Percentiles rank a stretch among this genome's conserved stretches.
Evolutionary conservation across 441 rosid species (phyloP).

Genomic region (Populus hybrid): DNA sequence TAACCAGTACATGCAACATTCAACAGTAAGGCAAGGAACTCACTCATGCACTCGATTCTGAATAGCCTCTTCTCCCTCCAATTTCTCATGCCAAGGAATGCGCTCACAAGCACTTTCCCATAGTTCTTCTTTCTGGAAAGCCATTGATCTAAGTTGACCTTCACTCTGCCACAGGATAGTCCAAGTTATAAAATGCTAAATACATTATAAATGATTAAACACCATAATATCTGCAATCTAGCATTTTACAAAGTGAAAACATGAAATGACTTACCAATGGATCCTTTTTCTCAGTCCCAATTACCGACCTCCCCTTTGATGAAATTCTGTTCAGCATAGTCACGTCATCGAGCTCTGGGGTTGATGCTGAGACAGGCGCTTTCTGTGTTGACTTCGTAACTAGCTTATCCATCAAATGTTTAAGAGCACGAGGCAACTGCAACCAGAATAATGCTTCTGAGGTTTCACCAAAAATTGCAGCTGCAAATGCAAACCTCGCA

Average conservation of each 20-base stretch:
- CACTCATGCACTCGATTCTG: conserved; percentile 97
- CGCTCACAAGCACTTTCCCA: conserved; percentile 90
- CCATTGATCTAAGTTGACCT: conserved; percentile 79
- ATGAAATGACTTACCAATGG: conserved; percentile 46
- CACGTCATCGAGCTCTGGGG: conserved; percentile 43
- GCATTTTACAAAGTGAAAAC: neutral
- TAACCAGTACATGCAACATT: conserved; percentile 5
- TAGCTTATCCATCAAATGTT: conserved; percentile 69
- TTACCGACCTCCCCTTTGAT: conserved; percentile 45
- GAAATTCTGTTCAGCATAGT: conserved; percentile 52
- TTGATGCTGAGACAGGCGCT: conserved; percentile 30
- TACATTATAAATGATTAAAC: neutral
- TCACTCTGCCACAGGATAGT: conserved; percentile 45
- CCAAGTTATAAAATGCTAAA: conserved; percentile 7
- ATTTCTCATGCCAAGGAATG: conserved; percentile 95
- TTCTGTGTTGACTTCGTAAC: conserved; percentile 51
- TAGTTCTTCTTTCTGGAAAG: conserved; percentile 84
- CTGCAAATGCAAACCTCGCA: conserved; percentile 90
- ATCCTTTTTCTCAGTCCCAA: conserved; percentile 42
- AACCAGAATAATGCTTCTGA: conserved; percentile 95
- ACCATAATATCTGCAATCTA: neutral
- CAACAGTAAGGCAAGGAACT: conserved; percentile 28
- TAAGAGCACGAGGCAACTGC: conserved; percentile 86
- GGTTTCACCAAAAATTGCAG: conserved; percentile 91
- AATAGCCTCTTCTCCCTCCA: conserved; percentile 93